Evolutionary conservation across 371 early-diverging fungal species (phyloP), one percentile per base, ranked within the genome.

Genomic region (Mucor velutinosus): DNA sequence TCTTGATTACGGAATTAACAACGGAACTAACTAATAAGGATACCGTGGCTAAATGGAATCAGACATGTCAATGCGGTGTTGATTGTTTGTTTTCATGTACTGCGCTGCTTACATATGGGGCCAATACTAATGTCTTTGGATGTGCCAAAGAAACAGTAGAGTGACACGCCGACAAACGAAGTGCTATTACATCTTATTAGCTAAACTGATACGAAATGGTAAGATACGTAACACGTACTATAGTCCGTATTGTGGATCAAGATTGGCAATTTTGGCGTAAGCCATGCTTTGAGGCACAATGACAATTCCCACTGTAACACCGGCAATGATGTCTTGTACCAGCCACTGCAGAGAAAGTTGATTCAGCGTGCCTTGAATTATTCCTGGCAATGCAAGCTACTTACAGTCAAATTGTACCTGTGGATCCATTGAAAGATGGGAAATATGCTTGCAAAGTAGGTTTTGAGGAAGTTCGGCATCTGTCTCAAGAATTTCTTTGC

Each of bases 41-140:
- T 58, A 95, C 87, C 11, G 93, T 93, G 10, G 96, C 94, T 80
- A 69, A 23, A 53, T 35, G n/a, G 19, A 55, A 60, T 41, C 17
- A 17, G 19, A 14, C 27, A 53, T 14, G 25, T 53, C 53, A 53
- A 53, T 27, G 53, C 2, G 12, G 14, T 53, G 27, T 25, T 19
- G 21, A 0, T 25, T 53, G 53, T 53, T 23, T 53, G 47, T 53
- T 51, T 41, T 41, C 15, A 53, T 25, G 21, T 15, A 15, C 23
- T 27, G 21, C 23, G 53, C 23, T 53, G 25, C 76, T 64, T 76
- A 78, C 79, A 59, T 17, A 93, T 92, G 0, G 95, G 93, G 1
- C 96, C 95, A 55, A 94, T 90, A 6, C 92, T 92, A 29, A 93
- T 91, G 70, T 94, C 95, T 66, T 92, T 92, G 29, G 92, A 89